Conservation (phyloP, 2,329 filamentous ascomycete genomes). For the Orbilia quercus region DNA sequence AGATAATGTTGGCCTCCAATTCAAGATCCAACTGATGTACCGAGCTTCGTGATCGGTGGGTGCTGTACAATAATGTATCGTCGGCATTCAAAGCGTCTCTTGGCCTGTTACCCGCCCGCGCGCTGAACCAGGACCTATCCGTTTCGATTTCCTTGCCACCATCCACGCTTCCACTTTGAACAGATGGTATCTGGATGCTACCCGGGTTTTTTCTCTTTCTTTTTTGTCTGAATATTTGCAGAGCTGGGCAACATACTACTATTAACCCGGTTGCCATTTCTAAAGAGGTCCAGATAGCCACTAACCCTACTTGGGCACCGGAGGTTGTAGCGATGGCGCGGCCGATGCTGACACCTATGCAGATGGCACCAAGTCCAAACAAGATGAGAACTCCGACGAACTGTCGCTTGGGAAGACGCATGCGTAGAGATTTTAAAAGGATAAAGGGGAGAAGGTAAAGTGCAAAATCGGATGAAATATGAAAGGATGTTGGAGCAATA, state of each 20-base stretch:
- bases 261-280: slow-evolving; percentile 43
- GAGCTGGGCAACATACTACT: slow-evolving; percentile 38
- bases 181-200: slow-evolving; percentile 24
- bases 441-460: slow-evolving; percentile 39
- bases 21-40: slow-evolving; percentile 32
- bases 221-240: slow-evolving; percentile 20
- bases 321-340: slow-evolving; percentile 27
- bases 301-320: slow-evolving; percentile 16
- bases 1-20: slow-evolving; percentile 11
- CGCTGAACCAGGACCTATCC: slow-evolving; percentile 40
- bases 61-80: slow-evolving; percentile 39
- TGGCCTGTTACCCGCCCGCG: too few species aligned
- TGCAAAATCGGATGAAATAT: slow-evolving; percentile 50
- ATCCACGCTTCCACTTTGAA: slow-evolving; percentile 11
- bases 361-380: slow-evolving; percentile 38
- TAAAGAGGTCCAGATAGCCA: slow-evolving; percentile 49
- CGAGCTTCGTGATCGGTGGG: slow-evolving; percentile 36
- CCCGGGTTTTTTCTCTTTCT: slow-evolving; percentile 15
- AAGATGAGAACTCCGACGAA: slow-evolving; percentile 20
- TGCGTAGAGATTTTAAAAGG: slow-evolving; percentile 33
- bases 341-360: slow-evolving; percentile 41
- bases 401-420: slow-evolving; percentile 20
- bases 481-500: slow-evolving; percentile 37
- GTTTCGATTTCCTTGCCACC: slow-evolving; percentile 42
- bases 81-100: slow-evolving; percentile 37